phyloP scores from a whole-genome alignment of 2,329 filamentous ascomycete species.

The Mariannaea elegans region DNA sequence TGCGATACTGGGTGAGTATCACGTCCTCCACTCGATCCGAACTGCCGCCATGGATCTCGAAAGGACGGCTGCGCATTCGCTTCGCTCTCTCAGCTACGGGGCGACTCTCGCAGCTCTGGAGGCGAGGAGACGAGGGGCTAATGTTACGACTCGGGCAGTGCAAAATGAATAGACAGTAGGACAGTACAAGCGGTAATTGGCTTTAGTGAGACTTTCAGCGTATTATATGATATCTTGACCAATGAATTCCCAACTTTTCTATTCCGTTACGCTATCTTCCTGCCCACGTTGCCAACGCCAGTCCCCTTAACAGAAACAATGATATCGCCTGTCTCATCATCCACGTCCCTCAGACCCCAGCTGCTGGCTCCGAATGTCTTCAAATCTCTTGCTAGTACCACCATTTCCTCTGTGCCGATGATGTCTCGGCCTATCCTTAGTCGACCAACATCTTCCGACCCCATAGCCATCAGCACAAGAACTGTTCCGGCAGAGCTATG shows the following conservation, averaged over 20 bases:
- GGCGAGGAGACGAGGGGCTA: constrained; percentile 49
- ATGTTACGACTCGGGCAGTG: constrained; percentile 28
- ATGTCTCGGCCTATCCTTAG: constrained; percentile 84
- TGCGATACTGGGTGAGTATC: constrained; percentile 62
- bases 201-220: constrained; percentile 8
- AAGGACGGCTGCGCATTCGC: constrained; percentile 58
- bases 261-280: constrained; percentile 74
- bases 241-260: constrained; percentile 23
- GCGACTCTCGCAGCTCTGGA: constrained; percentile 62
- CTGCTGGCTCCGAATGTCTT: constrained; percentile 88
- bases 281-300: constrained; percentile 93
- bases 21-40: constrained; percentile 59
- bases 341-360: constrained; percentile 86
- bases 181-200: neutral
- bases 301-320: constrained; percentile 91
- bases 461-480: constrained; percentile 96
- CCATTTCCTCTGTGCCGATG: constrained; percentile 80
- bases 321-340: constrained; percentile 74
- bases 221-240: constrained; percentile 21
- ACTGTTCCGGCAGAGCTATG: constrained; percentile 76
- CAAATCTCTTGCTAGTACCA: constrained; percentile 84
- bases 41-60: constrained; percentile 58
- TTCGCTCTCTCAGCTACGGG: constrained; percentile 64
- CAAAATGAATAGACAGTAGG: constrained; percentile 34
- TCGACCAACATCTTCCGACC: constrained; percentile 92